phyloP scores from a whole-genome alignment of 257 asterid species.

The Przewalskia tangutica region DNA sequence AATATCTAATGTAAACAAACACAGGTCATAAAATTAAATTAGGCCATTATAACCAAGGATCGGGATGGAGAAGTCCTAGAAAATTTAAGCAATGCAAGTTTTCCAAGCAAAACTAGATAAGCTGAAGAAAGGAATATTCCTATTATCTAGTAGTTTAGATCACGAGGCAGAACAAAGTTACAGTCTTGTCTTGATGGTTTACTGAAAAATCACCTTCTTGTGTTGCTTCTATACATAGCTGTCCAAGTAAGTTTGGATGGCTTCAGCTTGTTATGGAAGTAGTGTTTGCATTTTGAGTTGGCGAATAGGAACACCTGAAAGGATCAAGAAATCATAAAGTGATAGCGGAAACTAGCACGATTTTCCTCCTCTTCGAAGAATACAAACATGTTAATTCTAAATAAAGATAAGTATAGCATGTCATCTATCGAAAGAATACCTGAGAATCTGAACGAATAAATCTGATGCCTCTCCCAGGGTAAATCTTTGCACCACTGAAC shows the following conservation, averaged over 20 bases:
- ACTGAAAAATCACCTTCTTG: constrained; percentile 50
- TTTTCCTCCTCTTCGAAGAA: background rate
- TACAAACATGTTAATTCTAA: background rate
- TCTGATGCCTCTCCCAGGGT: constrained; percentile 77
- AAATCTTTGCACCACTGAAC: constrained; percentile 73
- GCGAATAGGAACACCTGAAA: constrained; percentile 66
- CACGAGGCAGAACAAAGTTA: too few species aligned
- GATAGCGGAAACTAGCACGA: background rate
- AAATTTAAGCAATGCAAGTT: background rate
- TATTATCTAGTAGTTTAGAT: background rate
- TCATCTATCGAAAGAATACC: constrained; percentile 19
- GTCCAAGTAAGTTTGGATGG: constrained; percentile 89
- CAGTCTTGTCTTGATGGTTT: background rate
- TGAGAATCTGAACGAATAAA: constrained; percentile 66
- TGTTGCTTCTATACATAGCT: constrained; percentile 82
- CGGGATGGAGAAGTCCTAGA: background rate
- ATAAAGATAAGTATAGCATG: background rate
- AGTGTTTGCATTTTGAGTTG: constrained; percentile 84
- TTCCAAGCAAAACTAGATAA: background rate
- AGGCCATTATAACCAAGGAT: background rate
- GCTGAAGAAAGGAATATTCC: background rate
- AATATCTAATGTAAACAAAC: constrained; percentile 20
- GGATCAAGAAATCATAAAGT: background rate
- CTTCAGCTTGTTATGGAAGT: constrained; percentile 77
- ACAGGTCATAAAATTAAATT: background rate